Evolutionary conservation across 805 yeast genomes (phyloP).

Genomic region (Saccharomycopsis sp.): DNA sequence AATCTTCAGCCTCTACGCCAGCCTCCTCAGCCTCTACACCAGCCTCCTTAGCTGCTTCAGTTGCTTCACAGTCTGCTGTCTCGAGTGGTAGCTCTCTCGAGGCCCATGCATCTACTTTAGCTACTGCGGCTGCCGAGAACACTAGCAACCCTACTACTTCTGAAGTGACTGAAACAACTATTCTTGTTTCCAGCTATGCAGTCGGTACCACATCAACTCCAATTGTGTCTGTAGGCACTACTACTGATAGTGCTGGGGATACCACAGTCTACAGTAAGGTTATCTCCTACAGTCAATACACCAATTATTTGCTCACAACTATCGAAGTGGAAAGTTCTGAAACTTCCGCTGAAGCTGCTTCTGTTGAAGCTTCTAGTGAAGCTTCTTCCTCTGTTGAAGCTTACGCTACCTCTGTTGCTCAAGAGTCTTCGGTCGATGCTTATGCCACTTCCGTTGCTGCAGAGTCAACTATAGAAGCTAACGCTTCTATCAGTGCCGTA

Average conservation of each 20-base stretch:
- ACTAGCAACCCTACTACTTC: conserved; percentile 16
- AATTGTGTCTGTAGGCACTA: conserved; percentile 27
- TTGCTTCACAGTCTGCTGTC: too few species aligned
- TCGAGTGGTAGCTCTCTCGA: conserved; percentile 20
- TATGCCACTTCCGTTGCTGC: not conserved
- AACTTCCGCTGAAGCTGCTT: not conserved
- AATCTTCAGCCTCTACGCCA: conserved; percentile 4
- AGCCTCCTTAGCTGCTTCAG: conserved; percentile 19
- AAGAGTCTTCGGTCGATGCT: too few species aligned
- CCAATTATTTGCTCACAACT: not conserved
- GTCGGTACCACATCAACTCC: conserved; percentile 17
- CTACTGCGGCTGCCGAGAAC: conserved; percentile 21
- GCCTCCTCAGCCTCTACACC: conserved; percentile 21
- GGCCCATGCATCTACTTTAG: conserved; percentile 18
- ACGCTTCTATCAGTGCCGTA: not conserved
- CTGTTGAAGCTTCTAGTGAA: too few species aligned
- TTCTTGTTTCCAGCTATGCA: not conserved
- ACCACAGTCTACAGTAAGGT: conserved; percentile 9
- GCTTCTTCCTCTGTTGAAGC: too few species aligned
- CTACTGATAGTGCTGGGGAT: conserved; percentile 7
- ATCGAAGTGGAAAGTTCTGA: not conserved
- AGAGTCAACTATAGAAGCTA: not conserved
- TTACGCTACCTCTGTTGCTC: too few species aligned
- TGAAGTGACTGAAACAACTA: not conserved
- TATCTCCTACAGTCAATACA: not conserved